Conservation (phyloP, 805 yeast species). For the Pichia rugopelliculosa region DNA sequence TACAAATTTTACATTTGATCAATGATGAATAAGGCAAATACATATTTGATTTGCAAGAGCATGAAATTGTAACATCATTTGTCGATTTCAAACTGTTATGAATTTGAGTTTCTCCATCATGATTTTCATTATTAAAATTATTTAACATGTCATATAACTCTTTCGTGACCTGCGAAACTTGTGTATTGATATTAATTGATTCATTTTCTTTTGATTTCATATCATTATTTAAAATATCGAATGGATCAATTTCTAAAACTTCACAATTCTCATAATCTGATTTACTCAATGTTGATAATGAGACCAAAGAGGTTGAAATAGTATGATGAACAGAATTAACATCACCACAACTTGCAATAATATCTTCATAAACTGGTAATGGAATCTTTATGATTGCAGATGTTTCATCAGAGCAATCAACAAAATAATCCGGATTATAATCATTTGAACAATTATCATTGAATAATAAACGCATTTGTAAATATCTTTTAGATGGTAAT, state of each 20-base stretch:
- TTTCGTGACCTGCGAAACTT: slow-evolving; percentile 21
- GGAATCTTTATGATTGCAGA: slow-evolving; percentile 37
- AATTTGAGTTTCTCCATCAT: slow-evolving; percentile 10
- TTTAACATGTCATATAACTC: slow-evolving; percentile 14
- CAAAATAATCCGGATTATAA: slow-evolving; percentile 41
- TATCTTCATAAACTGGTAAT: slow-evolving; percentile 13
- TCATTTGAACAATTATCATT: slow-evolving; percentile 39
- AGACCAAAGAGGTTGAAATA: slow-evolving; percentile 20
- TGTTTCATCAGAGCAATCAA: slow-evolving; percentile 26
- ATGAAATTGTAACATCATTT: slow-evolving; percentile 6
- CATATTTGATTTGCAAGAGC: slow-evolving; percentile 17
- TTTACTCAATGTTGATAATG: slow-evolving; percentile 24
- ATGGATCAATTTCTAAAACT: slow-evolving; percentile 24
- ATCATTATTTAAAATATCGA: background rate
- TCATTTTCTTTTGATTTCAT: background rate
- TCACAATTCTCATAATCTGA: slow-evolving; percentile 24
- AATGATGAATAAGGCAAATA: slow-evolving; percentile 9
- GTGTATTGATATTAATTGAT: background rate
- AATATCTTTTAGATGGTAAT: slow-evolving; percentile 38
- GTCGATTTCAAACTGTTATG: background rate
- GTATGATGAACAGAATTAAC: slow-evolving; percentile 20
- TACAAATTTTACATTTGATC: slow-evolving; percentile 17
- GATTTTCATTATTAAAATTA: background rate
- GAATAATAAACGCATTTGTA: slow-evolving; percentile 43
- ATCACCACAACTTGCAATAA: slow-evolving; percentile 21